Evolutionary conservation across 1,284 basidiomycete species (phyloP).

Genomic region (Rugosomyces carneus): DNA sequence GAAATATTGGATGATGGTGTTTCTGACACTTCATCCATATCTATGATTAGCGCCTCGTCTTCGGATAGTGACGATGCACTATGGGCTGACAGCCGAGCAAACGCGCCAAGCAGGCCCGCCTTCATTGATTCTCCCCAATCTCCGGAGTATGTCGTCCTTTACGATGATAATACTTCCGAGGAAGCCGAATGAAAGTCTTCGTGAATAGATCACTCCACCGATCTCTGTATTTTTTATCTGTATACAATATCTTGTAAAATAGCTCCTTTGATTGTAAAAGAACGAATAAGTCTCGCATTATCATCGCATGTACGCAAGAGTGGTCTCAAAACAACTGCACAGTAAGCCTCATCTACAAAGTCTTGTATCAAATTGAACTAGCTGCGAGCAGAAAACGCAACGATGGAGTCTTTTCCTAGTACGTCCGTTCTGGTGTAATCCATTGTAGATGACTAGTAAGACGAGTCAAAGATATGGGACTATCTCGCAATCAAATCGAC

Average conservation of each 20-base stretch:
- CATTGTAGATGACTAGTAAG: constrained; percentile 5
- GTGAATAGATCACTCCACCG: neutral
- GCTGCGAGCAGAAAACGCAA: constrained; percentile 7
- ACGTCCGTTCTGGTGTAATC: constrained; percentile 11
- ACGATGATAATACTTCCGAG: constrained; percentile 54
- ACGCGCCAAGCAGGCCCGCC: constrained; percentile 30
- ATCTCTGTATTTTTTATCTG: neutral
- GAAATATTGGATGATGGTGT: constrained; percentile 41
- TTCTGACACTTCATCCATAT: constrained; percentile 53
- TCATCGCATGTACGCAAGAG: too few species aligned
- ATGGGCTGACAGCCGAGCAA: constrained; percentile 55
- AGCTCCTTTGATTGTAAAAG: too few species aligned
- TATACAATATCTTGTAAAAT: neutral
- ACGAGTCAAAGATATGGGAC: neutral
- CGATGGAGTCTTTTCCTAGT: constrained; percentile 10
- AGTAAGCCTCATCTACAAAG: too few species aligned
- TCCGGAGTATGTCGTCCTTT: constrained; percentile 64
- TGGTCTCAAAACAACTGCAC: too few species aligned
- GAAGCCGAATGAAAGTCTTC: constrained; percentile 25
- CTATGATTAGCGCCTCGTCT: constrained; percentile 55
- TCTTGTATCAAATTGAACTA: neutral
- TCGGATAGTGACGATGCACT: constrained; percentile 37
- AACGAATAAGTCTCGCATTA: too few species aligned
- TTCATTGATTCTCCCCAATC: constrained; percentile 23
- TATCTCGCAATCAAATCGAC: neutral